Percentiles rank a stretch among this genome's conserved stretches.
phyloP scores from a whole-genome alignment of 148 eudicot genomes.

The Cornus florida region DNA sequence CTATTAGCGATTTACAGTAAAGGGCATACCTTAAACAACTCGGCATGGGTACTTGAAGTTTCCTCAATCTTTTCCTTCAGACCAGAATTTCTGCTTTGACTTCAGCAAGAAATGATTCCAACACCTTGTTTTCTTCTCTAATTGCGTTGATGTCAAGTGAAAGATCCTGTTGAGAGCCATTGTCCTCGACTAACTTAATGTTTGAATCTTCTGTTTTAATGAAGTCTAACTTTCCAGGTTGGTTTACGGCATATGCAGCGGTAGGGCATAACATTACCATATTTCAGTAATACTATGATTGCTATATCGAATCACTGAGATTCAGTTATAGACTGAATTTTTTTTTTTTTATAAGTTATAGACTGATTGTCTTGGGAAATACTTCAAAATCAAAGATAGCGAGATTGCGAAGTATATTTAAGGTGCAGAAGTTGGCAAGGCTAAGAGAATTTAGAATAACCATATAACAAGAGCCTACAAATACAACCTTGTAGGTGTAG shows the following conservation, averaged over 20 bases:
- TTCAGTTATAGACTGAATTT: too few relatives aligned
- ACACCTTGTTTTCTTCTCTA: conserved; percentile 51
- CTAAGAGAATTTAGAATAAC: too few relatives aligned
- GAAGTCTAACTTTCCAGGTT: conserved; percentile 46
- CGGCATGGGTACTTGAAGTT: conserved; percentile 53
- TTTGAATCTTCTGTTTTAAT: conserved; percentile 32
- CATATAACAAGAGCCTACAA: too few relatives aligned
- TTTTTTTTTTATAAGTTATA: too few relatives aligned
- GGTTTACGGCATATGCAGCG: conserved; percentile 77
- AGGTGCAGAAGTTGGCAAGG: too few relatives aligned
- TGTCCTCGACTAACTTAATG: conserved; percentile 25
- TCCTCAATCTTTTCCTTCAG: conserved; percentile 76
- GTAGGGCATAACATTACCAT: too few relatives aligned
- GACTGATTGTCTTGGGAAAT: too few relatives aligned
- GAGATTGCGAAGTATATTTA: too few relatives aligned
- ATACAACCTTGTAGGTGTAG: too few relatives aligned
- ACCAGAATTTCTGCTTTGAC: conserved; percentile 58
- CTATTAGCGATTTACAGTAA: not conserved
- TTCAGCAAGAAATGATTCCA: conserved; percentile 65
- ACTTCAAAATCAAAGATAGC: too few relatives aligned
- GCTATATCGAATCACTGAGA: too few relatives aligned
- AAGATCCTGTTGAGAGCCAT: conserved; percentile 35
- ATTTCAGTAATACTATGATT: too few relatives aligned
- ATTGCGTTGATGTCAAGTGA: conserved; percentile 30
- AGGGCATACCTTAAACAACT: conserved; percentile 68